Percentiles rank a stretch among this genome's conserved stretches.
Conservation (phyloP, 2,329 filamentous ascomycete genomes). For the Colletotrichum liaoningense region DNA sequence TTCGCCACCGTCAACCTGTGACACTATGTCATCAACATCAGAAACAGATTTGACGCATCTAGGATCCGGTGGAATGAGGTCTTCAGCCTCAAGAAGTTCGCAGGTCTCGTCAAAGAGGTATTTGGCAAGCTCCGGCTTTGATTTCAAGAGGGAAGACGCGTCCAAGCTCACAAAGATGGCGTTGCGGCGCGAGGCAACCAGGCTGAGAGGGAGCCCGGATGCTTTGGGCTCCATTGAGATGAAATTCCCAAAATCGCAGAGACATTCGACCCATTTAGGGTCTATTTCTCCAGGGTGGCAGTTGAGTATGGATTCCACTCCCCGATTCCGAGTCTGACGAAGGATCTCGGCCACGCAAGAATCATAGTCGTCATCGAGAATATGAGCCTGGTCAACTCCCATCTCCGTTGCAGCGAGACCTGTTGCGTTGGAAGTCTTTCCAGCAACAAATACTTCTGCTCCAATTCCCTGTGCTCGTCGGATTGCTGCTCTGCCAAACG, state of each 20-base stretch:
- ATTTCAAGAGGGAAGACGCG: not conserved
- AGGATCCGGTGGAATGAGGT: not conserved
- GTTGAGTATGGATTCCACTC: conserved; percentile 45
- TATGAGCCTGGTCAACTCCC: conserved; percentile 47
- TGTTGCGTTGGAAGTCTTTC: conserved; percentile 41
- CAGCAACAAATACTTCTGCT: conserved; percentile 45
- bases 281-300: conserved; percentile 37
- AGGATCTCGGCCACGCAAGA: conserved; percentile 39
- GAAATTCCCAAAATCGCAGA: conserved; percentile 46
- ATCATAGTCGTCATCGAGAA: conserved; percentile 43
- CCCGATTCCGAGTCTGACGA: conserved; percentile 41
- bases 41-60: conserved; percentile 18
- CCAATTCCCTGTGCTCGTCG: conserved; percentile 42
- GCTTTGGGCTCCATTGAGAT: conserved; percentile 40
- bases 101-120: not conserved
- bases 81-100: not conserved
- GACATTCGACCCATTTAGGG: conserved; percentile 37
- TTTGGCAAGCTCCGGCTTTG: not conserved
- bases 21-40: conserved; percentile 45
- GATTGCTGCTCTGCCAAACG: conserved; percentile 49
- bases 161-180: not conserved
- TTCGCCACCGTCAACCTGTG: conserved; percentile 36
- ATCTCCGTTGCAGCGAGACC: conserved; percentile 51
- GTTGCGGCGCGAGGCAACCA: not conserved
- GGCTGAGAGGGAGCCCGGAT: too few relatives aligned